phyloP scores from a whole-genome alignment of 2,329 filamentous ascomycete genomes.

The Bipolaris gigantea region DNA sequence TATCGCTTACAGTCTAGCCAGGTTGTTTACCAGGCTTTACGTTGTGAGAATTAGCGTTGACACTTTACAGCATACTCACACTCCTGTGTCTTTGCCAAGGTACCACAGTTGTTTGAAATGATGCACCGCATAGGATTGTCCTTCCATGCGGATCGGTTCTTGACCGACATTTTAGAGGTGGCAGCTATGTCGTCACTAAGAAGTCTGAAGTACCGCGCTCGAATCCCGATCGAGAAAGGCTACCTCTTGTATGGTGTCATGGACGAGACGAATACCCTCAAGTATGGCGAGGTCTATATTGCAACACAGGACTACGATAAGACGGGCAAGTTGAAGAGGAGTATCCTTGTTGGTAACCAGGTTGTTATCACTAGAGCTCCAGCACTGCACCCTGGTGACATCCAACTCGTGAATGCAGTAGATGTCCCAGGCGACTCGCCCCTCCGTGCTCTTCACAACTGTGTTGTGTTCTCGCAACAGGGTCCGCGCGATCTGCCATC shows the following conservation, averaged over 20 bases:
- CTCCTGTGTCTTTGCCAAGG: constrained; percentile 62
- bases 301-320: constrained; percentile 53
- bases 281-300: constrained; percentile 70
- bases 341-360: constrained; percentile 26
- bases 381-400: constrained; percentile 78
- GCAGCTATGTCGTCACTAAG: constrained; percentile 70
- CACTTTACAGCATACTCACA: constrained; percentile 52
- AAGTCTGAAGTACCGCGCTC: constrained; percentile 74
- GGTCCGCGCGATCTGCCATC: constrained; percentile 76
- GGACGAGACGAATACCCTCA: constrained; percentile 73
- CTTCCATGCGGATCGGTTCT: constrained; percentile 68
- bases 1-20: too few species aligned
- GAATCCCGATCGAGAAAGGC: constrained; percentile 71
- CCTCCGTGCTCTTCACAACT: constrained; percentile 66
- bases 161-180: constrained; percentile 71
- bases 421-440: constrained; percentile 62
- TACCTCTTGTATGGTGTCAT: constrained; percentile 81
- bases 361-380: constrained; percentile 77
- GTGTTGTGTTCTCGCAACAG: constrained; percentile 74
- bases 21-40: neutral
- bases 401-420: constrained; percentile 66
- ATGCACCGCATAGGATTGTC: constrained; percentile 62
- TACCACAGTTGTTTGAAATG: constrained; percentile 64
- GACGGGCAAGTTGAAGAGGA: constrained; percentile 15
- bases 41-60: neutral